Percentiles rank a stretch among this genome's conserved stretches.
Conservation (phyloP, 768 basidiomycete genomes). For the Asterophora parasitica region DNA sequence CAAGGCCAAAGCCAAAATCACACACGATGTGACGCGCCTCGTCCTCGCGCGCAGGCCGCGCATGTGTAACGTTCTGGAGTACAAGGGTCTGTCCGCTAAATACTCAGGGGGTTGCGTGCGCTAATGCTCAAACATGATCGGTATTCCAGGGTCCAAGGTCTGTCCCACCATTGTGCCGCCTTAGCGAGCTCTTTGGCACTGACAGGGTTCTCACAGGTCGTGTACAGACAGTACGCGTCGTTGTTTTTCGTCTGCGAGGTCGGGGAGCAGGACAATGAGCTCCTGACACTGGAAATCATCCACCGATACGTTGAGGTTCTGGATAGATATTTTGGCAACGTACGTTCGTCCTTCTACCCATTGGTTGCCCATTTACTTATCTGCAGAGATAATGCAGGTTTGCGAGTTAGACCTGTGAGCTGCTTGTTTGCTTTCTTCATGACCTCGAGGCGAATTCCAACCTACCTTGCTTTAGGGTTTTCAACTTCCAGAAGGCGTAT, state of each 20-base stretch:
- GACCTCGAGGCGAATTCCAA: not conserved
- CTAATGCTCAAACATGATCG: not conserved
- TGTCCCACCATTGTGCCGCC: slow-evolving; percentile 15
- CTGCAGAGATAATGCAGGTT: slow-evolving; percentile 46
- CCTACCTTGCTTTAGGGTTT: slow-evolving; percentile 54
- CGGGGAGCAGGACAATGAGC: slow-evolving; percentile 69
- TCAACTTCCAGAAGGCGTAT: slow-evolving; percentile 97
- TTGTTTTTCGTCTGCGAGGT: slow-evolving; percentile 82
- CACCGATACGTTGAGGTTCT: slow-evolving; percentile 80
- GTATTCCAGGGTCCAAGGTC: slow-evolving; percentile 27
- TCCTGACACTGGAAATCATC: slow-evolving; percentile 78
- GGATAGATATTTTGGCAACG: slow-evolving; percentile 80
- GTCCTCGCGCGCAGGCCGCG: slow-evolving; percentile 82
- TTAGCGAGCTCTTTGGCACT: too few species aligned
- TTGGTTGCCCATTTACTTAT: slow-evolving; percentile 43
- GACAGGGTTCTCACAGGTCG: slow-evolving; percentile 40
- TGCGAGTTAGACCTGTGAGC: slow-evolving; percentile 89
- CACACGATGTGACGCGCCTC: slow-evolving; percentile 93
- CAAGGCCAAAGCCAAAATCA: slow-evolving; percentile 83
- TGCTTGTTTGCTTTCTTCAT: not conserved
- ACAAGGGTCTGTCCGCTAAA: slow-evolving; percentile 66
- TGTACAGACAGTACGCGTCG: slow-evolving; percentile 81
- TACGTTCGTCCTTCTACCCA: slow-evolving; percentile 39
- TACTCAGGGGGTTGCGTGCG: not conserved
- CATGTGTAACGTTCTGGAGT: slow-evolving; percentile 96